phyloP scores from a whole-genome alignment of 768 basidiomycete species.

The Termitomyces sp. region DNA sequence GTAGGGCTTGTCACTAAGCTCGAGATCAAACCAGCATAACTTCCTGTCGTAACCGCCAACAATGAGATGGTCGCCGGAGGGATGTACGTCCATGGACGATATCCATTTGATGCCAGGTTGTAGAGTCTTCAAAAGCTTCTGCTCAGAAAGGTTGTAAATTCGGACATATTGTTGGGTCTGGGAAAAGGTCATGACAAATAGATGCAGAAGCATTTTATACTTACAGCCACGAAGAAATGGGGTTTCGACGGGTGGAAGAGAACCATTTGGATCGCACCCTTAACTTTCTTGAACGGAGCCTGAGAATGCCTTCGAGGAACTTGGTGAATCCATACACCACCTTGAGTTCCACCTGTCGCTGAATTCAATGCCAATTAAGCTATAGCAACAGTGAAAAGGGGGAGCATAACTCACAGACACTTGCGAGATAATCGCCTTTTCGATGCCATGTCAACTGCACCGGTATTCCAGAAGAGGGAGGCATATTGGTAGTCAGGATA shows the following conservation, averaged over 20 bases:
- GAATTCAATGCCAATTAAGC: conserved; percentile 12
- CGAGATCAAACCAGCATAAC: conserved; percentile 98
- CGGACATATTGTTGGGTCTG: conserved; percentile 97
- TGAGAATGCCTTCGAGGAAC: conserved; percentile 92
- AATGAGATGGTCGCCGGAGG: conserved; percentile 93
- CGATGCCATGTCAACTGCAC: conserved; percentile 91
- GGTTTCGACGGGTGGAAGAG: conserved; percentile 94
- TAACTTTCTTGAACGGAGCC: conserved; percentile 95
- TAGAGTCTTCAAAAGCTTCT: conserved; percentile 91
- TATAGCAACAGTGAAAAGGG: conserved; percentile 6
- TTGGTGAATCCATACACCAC: conserved; percentile 95
- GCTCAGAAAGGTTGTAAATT: conserved; percentile 91
- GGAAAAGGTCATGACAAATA: conserved; percentile 13
- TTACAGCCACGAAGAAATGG: conserved; percentile 95
- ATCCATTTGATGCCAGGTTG: conserved; percentile 97
- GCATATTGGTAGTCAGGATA: conserved; percentile 59
- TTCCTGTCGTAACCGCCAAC: conserved; percentile 98
- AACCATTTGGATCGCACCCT: conserved; percentile 86
- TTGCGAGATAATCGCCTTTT: conserved; percentile 92
- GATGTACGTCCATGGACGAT: conserved; percentile 95
- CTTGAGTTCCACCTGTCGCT: conserved; percentile 70
- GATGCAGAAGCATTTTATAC: conserved; percentile 26
- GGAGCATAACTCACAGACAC: conserved; percentile 71
- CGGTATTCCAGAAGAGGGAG: conserved; percentile 63
- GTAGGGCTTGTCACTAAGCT: conserved; percentile 95